Evolutionary conservation across 179 eudicot species (phyloP), one percentile per base, ranked within the genome.

Genomic region (Patellifolia procumbens): DNA sequence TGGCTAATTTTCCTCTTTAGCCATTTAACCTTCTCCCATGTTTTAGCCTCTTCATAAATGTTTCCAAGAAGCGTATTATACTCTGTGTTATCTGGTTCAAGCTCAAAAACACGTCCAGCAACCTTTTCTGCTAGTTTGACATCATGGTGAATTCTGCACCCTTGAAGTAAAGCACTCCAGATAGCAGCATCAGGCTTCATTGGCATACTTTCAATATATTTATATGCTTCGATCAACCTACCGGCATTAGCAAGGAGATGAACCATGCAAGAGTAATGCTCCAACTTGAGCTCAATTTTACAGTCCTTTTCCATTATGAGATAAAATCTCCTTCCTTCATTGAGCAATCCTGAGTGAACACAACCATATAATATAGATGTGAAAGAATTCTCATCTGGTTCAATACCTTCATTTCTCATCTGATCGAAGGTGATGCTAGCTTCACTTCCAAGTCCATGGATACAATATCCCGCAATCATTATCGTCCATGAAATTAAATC

Each of bases 211-310:
- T 83, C 78, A 28, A 90, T 79, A 43, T 90, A 81, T 29, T 78
- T 74, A 67, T 91, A 82, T n/a, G 93, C 97, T 81, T 93, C 88
- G 43, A 72, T 81, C 51, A 93, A 80, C 70, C 78, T 81, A 73
- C 94, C 98, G 20, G 91, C 91, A 85, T 91, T 88, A 69, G 91
- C 91, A 68, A 93, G 92, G 81, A 93, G 87, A 85, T 86, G 90
- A 52, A 91, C 90, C 65, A 86, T 84, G 82, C 98, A 93, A 22
- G 82, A 85, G 74, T 90, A 93, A 66, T 93, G 97, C 81, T 91
- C 95, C 49, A 86, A 56, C 28, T 78, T 86, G 48, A 91, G 95
- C 65, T 85, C 83, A 10, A 89, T 63, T 5, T 81, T 84, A 68
- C 81, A 52, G 46, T 84, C 86, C 48, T 55, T 62, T 73, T 77